Evolutionary conservation across 257 asterid species (phyloP).

Genomic region (Coffea eugenioides): DNA sequence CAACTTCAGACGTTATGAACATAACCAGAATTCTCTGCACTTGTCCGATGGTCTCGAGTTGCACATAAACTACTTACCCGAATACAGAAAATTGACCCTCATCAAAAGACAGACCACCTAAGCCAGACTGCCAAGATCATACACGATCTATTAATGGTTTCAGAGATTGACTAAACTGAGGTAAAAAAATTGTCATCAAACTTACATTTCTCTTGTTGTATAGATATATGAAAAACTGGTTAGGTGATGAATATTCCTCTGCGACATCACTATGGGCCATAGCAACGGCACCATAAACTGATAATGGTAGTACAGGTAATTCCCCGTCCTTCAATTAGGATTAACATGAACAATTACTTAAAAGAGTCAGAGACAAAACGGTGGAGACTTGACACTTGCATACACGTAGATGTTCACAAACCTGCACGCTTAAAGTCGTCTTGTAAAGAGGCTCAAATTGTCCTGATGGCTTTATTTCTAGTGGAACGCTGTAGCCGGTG

Average conservation of each 20-base stretch:
- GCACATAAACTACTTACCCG: constrained; percentile 47
- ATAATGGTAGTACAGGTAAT: constrained; percentile 90
- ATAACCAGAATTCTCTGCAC: background rate
- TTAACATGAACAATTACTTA: constrained; percentile 16
- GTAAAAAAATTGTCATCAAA: background rate
- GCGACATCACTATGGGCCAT: constrained; percentile 86
- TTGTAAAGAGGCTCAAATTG: constrained; percentile 96
- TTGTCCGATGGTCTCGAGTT: background rate
- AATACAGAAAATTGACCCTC: constrained; percentile 96
- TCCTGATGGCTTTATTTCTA: constrained; percentile 90
- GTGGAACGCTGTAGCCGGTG: constrained; percentile 71
- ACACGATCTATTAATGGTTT: constrained; percentile 9
- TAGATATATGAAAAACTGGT: constrained; percentile 93
- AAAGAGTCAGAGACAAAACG: background rate
- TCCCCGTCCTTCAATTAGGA: constrained; percentile 71
- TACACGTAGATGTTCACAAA: background rate
- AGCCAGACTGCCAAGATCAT: constrained; percentile 63
- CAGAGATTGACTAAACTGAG: background rate
- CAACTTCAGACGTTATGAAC: background rate
- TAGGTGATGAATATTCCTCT: constrained; percentile 89
- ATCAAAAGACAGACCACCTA: constrained; percentile 92
- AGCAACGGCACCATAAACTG: constrained; percentile 92
- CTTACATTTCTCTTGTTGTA: constrained; percentile 93
- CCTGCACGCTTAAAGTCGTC: constrained; percentile 70
- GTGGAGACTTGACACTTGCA: background rate